Evolutionary conservation across 495 filamentous ascomycete species (phyloP).

Genomic region (Penicillium pulvis): DNA sequence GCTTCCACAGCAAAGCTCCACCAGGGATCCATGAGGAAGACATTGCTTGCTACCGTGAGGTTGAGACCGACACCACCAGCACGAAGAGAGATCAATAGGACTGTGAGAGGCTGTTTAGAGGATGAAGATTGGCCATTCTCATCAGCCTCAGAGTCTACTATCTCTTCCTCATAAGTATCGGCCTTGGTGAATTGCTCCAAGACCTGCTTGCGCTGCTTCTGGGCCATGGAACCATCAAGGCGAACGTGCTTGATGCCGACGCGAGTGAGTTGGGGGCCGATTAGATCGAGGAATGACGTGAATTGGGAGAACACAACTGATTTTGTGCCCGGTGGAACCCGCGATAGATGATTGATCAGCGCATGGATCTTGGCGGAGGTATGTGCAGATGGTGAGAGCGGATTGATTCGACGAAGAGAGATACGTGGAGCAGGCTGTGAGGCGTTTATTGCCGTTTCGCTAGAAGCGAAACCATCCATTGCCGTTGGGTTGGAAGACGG

Average conservation of each 20-base stretch:
- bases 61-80: constrained; percentile 95
- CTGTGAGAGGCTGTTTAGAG: constrained; percentile 29
- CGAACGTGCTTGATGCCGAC: constrained; percentile 78
- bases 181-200: constrained; percentile 66
- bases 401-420: constrained; percentile 76
- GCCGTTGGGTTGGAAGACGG: constrained; percentile 31
- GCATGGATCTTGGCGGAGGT: constrained; percentile 83
- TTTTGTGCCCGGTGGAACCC: constrained; percentile 73
- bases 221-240: constrained; percentile 87
- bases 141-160: constrained; percentile 33
- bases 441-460: constrained; percentile 28
- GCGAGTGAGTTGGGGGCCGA: constrained; percentile 71
- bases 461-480: constrained; percentile 34
- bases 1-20: constrained; percentile 98
- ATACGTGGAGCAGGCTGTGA: constrained; percentile 60
- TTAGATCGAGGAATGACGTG: constrained; percentile 91
- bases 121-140: constrained; percentile 34
- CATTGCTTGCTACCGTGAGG: constrained; percentile 80
- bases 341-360: constrained; percentile 71
- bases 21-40: constrained; percentile 99
- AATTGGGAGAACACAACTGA: constrained; percentile 96
- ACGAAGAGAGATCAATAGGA: constrained; percentile 81
- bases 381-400: constrained; percentile 59
- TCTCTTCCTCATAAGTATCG: constrained; percentile 42
- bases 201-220: constrained; percentile 78